Evolutionary conservation across 805 yeast genomes (phyloP).

Genomic region (Cyberlindnera xishuangbannaensis): DNA sequence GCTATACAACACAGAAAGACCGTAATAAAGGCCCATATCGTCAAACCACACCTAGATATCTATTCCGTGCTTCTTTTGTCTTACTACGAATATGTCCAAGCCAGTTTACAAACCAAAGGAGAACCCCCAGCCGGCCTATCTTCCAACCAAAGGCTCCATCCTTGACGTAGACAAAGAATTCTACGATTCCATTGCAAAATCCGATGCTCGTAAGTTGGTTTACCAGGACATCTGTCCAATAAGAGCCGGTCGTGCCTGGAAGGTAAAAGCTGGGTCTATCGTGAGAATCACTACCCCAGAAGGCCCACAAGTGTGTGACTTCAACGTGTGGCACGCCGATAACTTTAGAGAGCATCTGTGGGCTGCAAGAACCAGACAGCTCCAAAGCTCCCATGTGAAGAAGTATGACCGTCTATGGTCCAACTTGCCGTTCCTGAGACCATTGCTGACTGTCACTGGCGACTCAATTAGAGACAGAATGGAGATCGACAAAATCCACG

Average conservation of each 20-base stretch:
- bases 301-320: slow-evolving; percentile 68
- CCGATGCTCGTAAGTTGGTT: slow-evolving; percentile 35
- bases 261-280: slow-evolving; percentile 54
- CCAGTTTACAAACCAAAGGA: slow-evolving; percentile 22
- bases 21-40: too few species aligned
- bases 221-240: slow-evolving; percentile 42
- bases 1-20: too few species aligned
- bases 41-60: too few species aligned
- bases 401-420: slow-evolving; percentile 62
- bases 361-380: slow-evolving; percentile 65
- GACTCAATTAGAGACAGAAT: slow-evolving; percentile 54
- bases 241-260: slow-evolving; percentile 56
- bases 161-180: slow-evolving; percentile 44
- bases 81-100: slow-evolving; percentile 13
- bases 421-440: slow-evolving; percentile 57
- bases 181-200: slow-evolving; percentile 39
- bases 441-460: slow-evolving; percentile 56
- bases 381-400: slow-evolving; percentile 58
- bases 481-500: slow-evolving; percentile 62
- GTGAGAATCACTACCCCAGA: slow-evolving; percentile 59
- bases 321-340: slow-evolving; percentile 56
- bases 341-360: slow-evolving; percentile 62
- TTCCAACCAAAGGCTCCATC: slow-evolving; percentile 49
- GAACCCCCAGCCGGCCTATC: slow-evolving; percentile 49
- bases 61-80: too few species aligned